phyloP scores from a whole-genome alignment of 805 yeast species.

The Candida berthetii region DNA sequence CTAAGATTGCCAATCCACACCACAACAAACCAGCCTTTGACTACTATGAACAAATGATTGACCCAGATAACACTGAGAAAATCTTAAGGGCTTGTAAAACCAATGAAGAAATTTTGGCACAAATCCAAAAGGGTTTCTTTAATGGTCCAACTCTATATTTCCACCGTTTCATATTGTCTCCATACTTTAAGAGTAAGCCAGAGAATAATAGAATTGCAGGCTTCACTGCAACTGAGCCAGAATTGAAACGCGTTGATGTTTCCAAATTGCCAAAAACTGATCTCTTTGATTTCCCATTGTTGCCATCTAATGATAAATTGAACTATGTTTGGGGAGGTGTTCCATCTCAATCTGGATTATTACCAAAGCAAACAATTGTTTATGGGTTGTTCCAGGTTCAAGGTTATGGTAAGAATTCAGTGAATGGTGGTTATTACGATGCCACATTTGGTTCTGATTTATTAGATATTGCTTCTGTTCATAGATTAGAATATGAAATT shows the following conservation, averaged over 20 bases:
- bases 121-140: conserved; percentile 15
- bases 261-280: conserved; percentile 4
- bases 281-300: conserved; percentile 5
- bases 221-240: conserved; percentile 11
- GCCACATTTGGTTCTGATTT: conserved; percentile 13
- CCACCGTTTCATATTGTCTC: conserved; percentile 14
- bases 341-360: conserved; percentile 3
- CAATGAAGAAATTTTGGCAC: conserved; percentile 14
- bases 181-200: conserved; percentile 9
- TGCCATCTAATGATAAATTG: conserved; percentile 9
- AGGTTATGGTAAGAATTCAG: conserved; percentile 10
- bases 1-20: conserved; percentile 10
- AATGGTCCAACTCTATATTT: conserved; percentile 16
- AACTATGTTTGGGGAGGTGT: conserved; percentile 14
- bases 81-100: conserved; percentile 13
- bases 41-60: conserved; percentile 14
- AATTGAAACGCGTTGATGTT: conserved; percentile 7
- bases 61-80: conserved; percentile 7
- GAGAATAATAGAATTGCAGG: conserved; percentile 13
- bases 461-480: conserved; percentile 7
- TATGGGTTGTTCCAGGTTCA: conserved; percentile 15
- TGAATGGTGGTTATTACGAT: conserved; percentile 15
- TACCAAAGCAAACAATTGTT: conserved; percentile 10
- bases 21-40: conserved; percentile 10
- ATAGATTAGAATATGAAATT: conserved; percentile 15